These are phyloP conservation scores for Melampsora larici-populina DNA, from an alignment of 1,284 basidiomycete genomes.

Conservation along the genomic window DNA sequence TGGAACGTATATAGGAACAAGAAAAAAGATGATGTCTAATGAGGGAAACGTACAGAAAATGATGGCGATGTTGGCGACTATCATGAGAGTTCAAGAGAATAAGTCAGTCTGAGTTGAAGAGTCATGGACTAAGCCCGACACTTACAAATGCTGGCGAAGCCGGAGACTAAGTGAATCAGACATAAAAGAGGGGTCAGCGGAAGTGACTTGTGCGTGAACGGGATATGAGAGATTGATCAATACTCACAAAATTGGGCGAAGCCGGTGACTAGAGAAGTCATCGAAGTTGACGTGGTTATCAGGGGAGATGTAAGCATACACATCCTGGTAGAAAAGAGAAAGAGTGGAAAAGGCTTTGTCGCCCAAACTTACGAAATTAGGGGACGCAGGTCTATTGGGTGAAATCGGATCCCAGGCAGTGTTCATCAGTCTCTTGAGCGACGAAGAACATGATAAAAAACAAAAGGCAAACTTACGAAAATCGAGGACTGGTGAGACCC, in stretches of 20 bases:
- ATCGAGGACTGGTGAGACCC: slow-evolving; percentile 61
- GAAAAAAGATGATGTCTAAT: neutral
- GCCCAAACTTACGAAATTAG: slow-evolving; percentile 35
- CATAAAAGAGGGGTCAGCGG: neutral
- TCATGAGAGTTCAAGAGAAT: neutral
- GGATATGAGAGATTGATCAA: neutral
- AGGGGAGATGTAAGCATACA: neutral
- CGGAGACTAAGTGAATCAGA: slow-evolving; percentile 19
- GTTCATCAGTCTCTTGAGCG: neutral
- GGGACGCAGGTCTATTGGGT: slow-evolving; percentile 35
- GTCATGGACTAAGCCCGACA: too few relatives aligned
- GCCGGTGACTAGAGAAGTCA: slow-evolving; percentile 33
- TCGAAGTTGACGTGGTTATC: neutral
- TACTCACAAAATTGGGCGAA: slow-evolving; percentile 43
- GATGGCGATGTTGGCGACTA: slow-evolving; percentile 44
- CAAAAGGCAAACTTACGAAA: slow-evolving; percentile 70
- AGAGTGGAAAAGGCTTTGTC: neutral
- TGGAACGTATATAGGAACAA: too few relatives aligned
- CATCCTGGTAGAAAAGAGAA: neutral
- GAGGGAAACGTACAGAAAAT: slow-evolving; percentile 35
- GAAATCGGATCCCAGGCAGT: neutral
- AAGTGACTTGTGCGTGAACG: neutral
- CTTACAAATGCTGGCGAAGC: slow-evolving; percentile 43
- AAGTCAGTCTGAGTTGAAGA: neutral
- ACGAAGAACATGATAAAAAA: slow-evolving; percentile 39